Conservation (phyloP, 2,329 filamentous ascomycete species). For the Hymenoscyphus occultus region DNA sequence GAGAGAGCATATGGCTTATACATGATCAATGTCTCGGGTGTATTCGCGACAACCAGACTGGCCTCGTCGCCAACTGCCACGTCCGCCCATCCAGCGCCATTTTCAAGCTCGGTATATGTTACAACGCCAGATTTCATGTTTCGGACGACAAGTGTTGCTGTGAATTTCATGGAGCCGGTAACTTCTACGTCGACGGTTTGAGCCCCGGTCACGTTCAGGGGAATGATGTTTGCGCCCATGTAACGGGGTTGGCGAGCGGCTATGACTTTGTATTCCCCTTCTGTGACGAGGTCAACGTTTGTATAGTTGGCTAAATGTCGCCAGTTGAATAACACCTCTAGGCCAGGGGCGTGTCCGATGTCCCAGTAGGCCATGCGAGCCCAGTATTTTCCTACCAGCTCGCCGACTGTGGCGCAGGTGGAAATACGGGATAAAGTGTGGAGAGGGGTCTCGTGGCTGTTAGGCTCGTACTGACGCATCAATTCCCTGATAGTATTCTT, state of each 20-base stretch:
- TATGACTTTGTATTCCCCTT: constrained; percentile 11
- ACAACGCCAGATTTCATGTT: neutral
- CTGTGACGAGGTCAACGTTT: constrained; percentile 1
- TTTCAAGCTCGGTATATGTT: neutral
- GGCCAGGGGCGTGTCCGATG: constrained; percentile 6
- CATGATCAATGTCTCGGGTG: neutral
- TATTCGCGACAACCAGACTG: neutral
- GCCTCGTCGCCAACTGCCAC: neutral
- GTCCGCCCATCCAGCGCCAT: neutral
- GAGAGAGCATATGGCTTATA: neutral
- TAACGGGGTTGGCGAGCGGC: constrained; percentile 7
- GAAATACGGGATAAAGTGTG: constrained; percentile 4
- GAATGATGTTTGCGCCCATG: constrained; percentile 13
- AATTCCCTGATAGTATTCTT: neutral
- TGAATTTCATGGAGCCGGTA: neutral
- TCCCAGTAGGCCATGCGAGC: constrained; percentile 11
- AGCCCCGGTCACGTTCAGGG: neutral
- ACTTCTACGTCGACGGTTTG: neutral
- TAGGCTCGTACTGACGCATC: neutral
- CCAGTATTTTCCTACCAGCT: constrained; percentile 11
- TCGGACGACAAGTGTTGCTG: constrained; percentile 2
- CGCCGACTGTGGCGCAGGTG: neutral
- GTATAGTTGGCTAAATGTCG: constrained; percentile 3
- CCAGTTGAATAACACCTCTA: neutral
- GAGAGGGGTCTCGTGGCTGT: constrained; percentile 10